Evolutionary conservation across 1,284 basidiomycete species (phyloP).

Genomic region (Apiotrichum akiyoshidainum): DNA sequence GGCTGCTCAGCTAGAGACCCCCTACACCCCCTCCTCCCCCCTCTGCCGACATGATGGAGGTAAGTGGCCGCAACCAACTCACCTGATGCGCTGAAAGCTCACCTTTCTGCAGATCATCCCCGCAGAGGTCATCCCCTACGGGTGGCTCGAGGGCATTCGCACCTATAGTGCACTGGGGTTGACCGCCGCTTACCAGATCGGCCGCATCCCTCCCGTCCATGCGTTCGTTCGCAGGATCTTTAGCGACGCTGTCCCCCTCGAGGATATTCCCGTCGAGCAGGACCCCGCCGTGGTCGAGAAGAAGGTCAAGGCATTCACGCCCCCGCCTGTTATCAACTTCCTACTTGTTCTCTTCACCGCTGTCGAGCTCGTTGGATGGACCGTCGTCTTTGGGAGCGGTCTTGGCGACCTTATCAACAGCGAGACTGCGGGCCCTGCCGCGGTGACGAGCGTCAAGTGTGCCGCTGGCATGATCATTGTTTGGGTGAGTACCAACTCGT

Average conservation of each 20-base stretch:
- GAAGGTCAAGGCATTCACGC: slow-evolving; percentile 7
- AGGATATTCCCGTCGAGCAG: slow-evolving; percentile 5
- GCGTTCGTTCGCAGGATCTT: slow-evolving; percentile 7
- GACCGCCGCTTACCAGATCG: not conserved
- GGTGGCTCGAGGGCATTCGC: not conserved
- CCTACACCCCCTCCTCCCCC: no score
- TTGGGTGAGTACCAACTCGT: slow-evolving; percentile 35
- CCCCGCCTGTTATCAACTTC: slow-evolving; percentile 2
- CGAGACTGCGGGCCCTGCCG: not conserved
- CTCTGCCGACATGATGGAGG: no score
- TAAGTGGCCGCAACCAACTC: no score
- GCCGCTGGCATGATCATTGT: slow-evolving; percentile 37
- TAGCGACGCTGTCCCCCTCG: slow-evolving; percentile 14
- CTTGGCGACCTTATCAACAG: slow-evolving; percentile 18
- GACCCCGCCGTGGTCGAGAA: slow-evolving; percentile 5
- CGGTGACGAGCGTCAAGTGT: slow-evolving; percentile 4
- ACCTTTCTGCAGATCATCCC: no score
- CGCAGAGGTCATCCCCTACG: not conserved
- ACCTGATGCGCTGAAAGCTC: no score
- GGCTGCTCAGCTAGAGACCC: no score
- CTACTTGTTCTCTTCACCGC: slow-evolving; percentile 29
- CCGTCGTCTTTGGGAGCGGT: slow-evolving; percentile 28
- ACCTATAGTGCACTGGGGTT: not conserved
- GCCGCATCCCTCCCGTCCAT: slow-evolving; percentile 4
- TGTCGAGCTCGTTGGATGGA: slow-evolving; percentile 36